Evolutionary conservation across 495 filamentous ascomycete genomes (phyloP).

Genomic region (Aspergillus panamensis): DNA sequence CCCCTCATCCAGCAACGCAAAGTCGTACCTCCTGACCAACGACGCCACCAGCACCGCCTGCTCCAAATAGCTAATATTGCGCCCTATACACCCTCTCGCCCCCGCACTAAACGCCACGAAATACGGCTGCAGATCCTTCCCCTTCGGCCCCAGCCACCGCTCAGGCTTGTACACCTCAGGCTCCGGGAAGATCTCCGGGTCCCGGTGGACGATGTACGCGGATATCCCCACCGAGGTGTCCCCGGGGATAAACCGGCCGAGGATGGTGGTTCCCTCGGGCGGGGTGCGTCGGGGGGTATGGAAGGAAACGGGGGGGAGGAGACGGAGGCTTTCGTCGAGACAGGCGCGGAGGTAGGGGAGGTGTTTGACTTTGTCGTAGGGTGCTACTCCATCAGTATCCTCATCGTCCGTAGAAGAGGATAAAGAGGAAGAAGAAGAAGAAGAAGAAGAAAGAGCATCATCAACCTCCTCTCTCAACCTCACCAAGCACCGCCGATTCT

Average conservation of each 20-base stretch:
- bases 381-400: constrained; percentile 29
- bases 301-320: constrained; percentile 31
- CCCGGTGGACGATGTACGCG: constrained; percentile 24
- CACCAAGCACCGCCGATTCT: constrained; percentile 42
- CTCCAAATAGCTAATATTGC: constrained; percentile 42
- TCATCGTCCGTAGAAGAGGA: too few relatives aligned
- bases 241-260: constrained; percentile 28
- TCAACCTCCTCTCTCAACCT: constrained; percentile 55
- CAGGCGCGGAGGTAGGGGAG: constrained; percentile 37
- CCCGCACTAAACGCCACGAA: constrained; percentile 43
- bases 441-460: too few relatives aligned
- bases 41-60: constrained; percentile 36
- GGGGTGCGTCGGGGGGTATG: constrained; percentile 30
- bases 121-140: constrained; percentile 31
- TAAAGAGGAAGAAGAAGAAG: too few relatives aligned
- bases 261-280: constrained; percentile 28
- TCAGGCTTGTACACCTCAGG: constrained; percentile 26
- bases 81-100: constrained; percentile 41
- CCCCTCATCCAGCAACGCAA: too few relatives aligned
- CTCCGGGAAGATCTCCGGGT: constrained; percentile 23
- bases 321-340: constrained; percentile 41
- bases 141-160: constrained; percentile 31
- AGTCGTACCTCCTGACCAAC: constrained; percentile 35
- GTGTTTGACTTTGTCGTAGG: constrained; percentile 37
- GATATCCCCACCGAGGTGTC: constrained; percentile 25